phyloP scores from a whole-genome alignment of 108 stramenopile species.

The Cyclotella kingstonii region DNA sequence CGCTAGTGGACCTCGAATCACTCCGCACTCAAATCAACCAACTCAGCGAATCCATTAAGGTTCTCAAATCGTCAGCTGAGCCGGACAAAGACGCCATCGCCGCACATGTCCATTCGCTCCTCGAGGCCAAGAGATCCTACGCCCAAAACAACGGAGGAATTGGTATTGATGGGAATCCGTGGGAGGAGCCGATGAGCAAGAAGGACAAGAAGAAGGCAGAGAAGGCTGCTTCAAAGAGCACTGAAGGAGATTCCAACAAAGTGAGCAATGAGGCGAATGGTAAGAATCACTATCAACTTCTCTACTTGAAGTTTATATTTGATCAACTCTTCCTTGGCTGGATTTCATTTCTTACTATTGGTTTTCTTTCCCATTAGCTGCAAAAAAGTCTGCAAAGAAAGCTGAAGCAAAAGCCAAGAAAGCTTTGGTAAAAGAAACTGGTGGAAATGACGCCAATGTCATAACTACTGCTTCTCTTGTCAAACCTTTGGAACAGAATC shows the following conservation, averaged over 20 bases:
- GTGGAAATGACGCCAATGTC: neutral
- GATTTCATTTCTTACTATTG: neutral
- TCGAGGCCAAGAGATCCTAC: slow-evolving; percentile 60
- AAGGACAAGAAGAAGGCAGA: slow-evolving; percentile 71
- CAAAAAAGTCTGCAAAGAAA: slow-evolving; percentile 88
- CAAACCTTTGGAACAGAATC: slow-evolving; percentile 5
- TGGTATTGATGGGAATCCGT: slow-evolving; percentile 78
- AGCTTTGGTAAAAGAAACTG: slow-evolving; percentile 50
- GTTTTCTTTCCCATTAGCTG: slow-evolving; percentile 2
- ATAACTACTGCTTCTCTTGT: slow-evolving; percentile 21
- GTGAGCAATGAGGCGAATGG: slow-evolving; percentile 26
- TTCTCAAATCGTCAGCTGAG: slow-evolving; percentile 50
- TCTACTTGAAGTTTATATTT: neutral
- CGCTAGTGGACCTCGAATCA: slow-evolving; percentile 29
- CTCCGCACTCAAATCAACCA: slow-evolving; percentile 53
- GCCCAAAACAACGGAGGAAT: slow-evolving; percentile 74
- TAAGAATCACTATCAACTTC: slow-evolving; percentile 1
- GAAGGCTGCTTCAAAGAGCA: slow-evolving; percentile 47
- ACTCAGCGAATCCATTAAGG: slow-evolving; percentile 53
- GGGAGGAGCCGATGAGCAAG: slow-evolving; percentile 61
- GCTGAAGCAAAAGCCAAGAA: slow-evolving; percentile 81
- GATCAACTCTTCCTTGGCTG: neutral
- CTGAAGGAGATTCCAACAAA: slow-evolving; percentile 11
- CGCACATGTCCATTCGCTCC: slow-evolving; percentile 47
- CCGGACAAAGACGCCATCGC: slow-evolving; percentile 56